Base-by-base conservation (phyloP, 306 rosid genomes). In the Cyamopsis tetragonoloba region DNA sequence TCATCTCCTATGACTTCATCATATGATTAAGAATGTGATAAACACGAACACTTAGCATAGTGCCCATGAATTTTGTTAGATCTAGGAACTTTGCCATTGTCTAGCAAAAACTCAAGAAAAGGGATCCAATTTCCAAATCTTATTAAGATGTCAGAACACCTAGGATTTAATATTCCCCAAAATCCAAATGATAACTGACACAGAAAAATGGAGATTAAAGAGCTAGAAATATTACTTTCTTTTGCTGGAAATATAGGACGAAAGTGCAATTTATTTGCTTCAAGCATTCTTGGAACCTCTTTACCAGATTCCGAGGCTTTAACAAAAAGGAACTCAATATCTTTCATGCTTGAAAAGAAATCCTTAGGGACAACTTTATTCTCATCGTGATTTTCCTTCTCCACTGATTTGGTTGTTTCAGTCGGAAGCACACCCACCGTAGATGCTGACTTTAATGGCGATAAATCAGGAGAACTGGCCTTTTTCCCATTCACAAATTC, bases 241-340 rank as follows among this genome's bases (percentile, higher is more conserved):
- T 85, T 87, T 20, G 64, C 88, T 0, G 39, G 82, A 22, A 87
- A 67, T 38, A 89, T 73, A 34, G 95, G 96, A 70, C 89, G 95
- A 39, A 92, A 85, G 56, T 89, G 91, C 57, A 87, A 80, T 65
- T 89, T 88, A 77, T 91, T 89, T 61, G 98, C 96, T 75, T 87
- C 96, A 66, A 89, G 98, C 98, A 92, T 89, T 79, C 87, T 83
- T 17, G 95, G 98, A 79, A 91, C 86, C 78, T 87, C 98, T 89
- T 80, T 82, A 23, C 96, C 92, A 37, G 92, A 77, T 18, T 92
- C 95, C 5, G 91, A 85, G 51, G 98, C 96, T 80, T 77, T 82
- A 46, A 68, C 27, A 66, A 89, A 92, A 37, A 87, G 87, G 71
- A 10, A 6, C 62, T 92, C 98, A 66, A 92, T 75, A 19, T 89